phyloP scores from a whole-genome alignment of 2,329 filamentous ascomycete genomes.

The Phyllosticta ampelicida region DNA sequence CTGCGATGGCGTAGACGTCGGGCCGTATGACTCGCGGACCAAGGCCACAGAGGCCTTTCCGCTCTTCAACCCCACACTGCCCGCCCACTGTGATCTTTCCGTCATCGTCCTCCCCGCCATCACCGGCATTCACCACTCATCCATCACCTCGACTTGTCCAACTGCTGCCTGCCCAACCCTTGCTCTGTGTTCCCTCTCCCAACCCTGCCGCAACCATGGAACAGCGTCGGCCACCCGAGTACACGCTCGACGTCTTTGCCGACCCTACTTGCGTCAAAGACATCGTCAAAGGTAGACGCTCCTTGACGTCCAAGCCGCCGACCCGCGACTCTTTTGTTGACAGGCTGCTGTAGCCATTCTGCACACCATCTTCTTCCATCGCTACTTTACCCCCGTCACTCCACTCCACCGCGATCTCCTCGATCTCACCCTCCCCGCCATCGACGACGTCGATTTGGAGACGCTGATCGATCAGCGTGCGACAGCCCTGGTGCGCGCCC shows the following conservation, averaged over 20 bases:
- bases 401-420: constrained; percentile 81
- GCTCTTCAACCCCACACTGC: constrained; percentile 4
- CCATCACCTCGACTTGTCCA: background rate
- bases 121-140: background rate
- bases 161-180: background rate
- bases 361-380: constrained; percentile 97
- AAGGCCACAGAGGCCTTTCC: too few relatives aligned
- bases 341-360: constrained; percentile 56
- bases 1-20: background rate
- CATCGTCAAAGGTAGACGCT: constrained; percentile 67
- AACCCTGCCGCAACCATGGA: constrained; percentile 41
- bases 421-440: constrained; percentile 78
- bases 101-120: background rate
- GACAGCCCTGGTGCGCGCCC: constrained; percentile 64
- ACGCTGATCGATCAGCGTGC: constrained; percentile 87
- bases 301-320: constrained; percentile 3
- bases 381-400: constrained; percentile 80
- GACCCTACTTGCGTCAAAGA: constrained; percentile 85
- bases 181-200: background rate
- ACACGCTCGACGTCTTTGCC: constrained; percentile 86
- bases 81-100: constrained; percentile 3
- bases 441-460: constrained; percentile 77
- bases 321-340: background rate
- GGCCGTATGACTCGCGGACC: constrained; percentile 3
- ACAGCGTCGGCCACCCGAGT: constrained; percentile 64